phyloP scores from a whole-genome alignment of 2,329 filamentous ascomycete genomes.

The Colletotrichum sp. region DNA sequence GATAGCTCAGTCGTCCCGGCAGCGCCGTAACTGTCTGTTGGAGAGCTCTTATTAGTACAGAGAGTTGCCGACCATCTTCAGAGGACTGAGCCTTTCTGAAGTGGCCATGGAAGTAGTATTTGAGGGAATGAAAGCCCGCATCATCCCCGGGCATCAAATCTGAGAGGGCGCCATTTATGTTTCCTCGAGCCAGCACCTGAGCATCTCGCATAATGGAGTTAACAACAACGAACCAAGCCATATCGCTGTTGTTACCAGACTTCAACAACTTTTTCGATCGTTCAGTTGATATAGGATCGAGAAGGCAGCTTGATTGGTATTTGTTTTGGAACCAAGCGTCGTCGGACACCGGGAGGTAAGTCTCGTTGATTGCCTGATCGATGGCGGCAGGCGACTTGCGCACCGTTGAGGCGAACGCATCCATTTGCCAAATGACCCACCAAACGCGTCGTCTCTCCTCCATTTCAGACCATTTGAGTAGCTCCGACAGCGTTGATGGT shows the following conservation, averaged over 20 bases:
- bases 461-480: not conserved
- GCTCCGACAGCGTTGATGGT: not conserved
- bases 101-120: not conserved
- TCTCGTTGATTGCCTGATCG: not conserved
- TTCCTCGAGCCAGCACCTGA: not conserved
- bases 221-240: not conserved
- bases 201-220: not conserved
- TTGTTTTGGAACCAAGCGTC: not conserved
- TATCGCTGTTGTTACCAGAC: not conserved
- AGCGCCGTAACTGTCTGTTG: not conserved
- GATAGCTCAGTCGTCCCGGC: not conserved
- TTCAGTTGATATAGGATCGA: not conserved
- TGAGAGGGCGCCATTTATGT: not conserved
- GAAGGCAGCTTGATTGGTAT: not conserved
- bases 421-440: not conserved
- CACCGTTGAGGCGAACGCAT: not conserved
- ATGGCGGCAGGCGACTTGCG: not conserved
- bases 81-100: not conserved
- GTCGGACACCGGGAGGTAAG: not conserved
- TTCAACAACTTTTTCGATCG: not conserved
- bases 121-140: not conserved
- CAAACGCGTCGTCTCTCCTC: not conserved
- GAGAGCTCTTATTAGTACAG: not conserved
- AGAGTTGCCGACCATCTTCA: not conserved
- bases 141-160: not conserved